These are phyloP conservation scores for Starmerella kuoi DNA, from an alignment of 805 yeast genomes.

Conservation along the genomic window DNA sequence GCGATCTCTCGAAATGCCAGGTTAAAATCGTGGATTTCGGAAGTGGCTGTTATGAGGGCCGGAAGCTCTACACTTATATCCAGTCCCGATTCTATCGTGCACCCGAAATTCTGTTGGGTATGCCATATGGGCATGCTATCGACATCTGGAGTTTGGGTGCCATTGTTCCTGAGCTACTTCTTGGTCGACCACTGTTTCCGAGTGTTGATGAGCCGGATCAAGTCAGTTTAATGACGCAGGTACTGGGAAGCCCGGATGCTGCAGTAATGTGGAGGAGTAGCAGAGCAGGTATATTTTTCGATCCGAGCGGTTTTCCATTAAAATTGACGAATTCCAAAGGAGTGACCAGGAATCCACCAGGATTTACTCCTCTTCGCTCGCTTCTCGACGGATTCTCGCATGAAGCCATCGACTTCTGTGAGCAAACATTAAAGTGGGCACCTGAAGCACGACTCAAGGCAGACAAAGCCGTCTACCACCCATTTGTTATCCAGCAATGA, in stretches of 20 bases:
- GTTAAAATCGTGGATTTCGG: constrained; percentile 78
- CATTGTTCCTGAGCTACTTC: constrained; percentile 84
- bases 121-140: constrained; percentile 75
- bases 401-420: constrained; percentile 32
- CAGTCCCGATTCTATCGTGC: constrained; percentile 94
- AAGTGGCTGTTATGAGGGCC: constrained; percentile 39
- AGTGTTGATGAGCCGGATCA: constrained; percentile 85
- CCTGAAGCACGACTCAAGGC: constrained; percentile 40
- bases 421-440: constrained; percentile 60
- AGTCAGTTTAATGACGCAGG: constrained; percentile 76
- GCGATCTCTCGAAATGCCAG: constrained; percentile 33
- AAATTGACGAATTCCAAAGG: constrained; percentile 16
- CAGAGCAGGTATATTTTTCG: constrained; percentile 31
- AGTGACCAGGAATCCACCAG: constrained; percentile 16
- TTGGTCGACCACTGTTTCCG: constrained; percentile 90
- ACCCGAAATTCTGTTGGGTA: constrained; percentile 89
- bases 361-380: constrained; percentile 13
- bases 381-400: constrained; percentile 11
- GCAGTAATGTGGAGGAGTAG: constrained; percentile 27
- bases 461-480: constrained; percentile 30
- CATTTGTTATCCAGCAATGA: constrained; percentile 13
- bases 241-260: constrained; percentile 77
- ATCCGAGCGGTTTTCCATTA: constrained; percentile 27
- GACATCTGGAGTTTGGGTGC: constrained; percentile 98
- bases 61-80: constrained; percentile 87